phyloP scores from a whole-genome alignment of 1,139 yeast species.

The Candida sojae region DNA sequence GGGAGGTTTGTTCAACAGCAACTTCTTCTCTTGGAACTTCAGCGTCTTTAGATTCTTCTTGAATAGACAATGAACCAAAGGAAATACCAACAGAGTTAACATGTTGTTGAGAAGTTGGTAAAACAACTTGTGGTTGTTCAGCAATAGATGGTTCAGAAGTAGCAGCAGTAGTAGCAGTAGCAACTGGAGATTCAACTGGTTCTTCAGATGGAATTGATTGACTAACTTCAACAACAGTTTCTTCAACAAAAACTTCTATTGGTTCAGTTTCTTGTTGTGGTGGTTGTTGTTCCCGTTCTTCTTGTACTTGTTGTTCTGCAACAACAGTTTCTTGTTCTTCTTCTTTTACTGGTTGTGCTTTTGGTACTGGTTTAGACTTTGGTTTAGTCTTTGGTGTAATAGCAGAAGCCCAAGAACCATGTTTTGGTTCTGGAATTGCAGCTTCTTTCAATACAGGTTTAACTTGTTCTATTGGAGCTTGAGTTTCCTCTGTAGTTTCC shows the following conservation, averaged over 20 bases:
- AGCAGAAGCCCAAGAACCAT: slow-evolving; percentile 60
- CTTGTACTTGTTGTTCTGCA: slow-evolving; percentile 7
- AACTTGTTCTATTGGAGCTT: slow-evolving; percentile 13
- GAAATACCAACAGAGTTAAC: slow-evolving; percentile 66
- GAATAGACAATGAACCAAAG: slow-evolving; percentile 63
- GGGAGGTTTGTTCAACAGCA: slow-evolving; percentile 12
- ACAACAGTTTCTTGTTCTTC: slow-evolving; percentile 12
- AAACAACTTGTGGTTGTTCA: slow-evolving; percentile 56
- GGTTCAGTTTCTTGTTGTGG: slow-evolving; percentile 19
- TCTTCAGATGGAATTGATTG: slow-evolving; percentile 24
- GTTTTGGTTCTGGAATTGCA: slow-evolving; percentile 31
- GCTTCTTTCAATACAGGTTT: slow-evolving; percentile 32
- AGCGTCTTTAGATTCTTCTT: slow-evolving; percentile 33
- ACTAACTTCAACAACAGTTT: slow-evolving; percentile 11
- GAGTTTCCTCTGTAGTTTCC: slow-evolving; percentile 3
- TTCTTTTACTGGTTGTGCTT: slow-evolving; percentile 10
- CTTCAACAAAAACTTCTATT: slow-evolving; percentile 9
- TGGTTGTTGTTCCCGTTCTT: slow-evolving; percentile 2
- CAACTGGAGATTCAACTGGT: slow-evolving; percentile 47
- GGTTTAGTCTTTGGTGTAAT: slow-evolving; percentile 56
- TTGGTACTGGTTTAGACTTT: slow-evolving; percentile 21
- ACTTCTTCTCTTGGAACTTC: slow-evolving; percentile 14
- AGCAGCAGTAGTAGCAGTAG: slow-evolving; percentile 4
- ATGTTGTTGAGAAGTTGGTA: slow-evolving; percentile 55
- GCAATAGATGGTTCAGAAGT: slow-evolving; percentile 10